phyloP scores from a whole-genome alignment of 441 rosid genomes.

The Populus hybrid region DNA sequence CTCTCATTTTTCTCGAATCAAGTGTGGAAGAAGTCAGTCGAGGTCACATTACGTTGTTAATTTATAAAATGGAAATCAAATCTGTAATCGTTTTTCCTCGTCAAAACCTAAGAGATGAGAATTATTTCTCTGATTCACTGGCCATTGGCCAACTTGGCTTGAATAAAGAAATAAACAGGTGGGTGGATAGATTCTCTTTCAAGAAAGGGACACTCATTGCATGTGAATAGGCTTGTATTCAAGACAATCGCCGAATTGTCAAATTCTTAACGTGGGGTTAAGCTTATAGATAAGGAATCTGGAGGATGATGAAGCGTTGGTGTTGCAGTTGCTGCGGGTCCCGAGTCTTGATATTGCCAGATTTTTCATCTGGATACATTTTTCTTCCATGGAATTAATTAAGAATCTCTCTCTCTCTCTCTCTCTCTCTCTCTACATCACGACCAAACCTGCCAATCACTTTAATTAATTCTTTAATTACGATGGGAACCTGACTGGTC shows the following conservation, averaged over 20 bases:
- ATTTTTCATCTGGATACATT: conserved; percentile 12
- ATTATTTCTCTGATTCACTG: background rate
- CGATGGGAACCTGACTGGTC: background rate
- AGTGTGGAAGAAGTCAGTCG: background rate
- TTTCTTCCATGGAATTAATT: conserved; percentile 26
- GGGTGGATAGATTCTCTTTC: conserved; percentile 9
- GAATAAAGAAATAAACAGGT: background rate
- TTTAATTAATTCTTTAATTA: background rate
- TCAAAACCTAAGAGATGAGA: background rate
- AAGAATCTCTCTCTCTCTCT: conserved; percentile 23
- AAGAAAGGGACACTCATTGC: conserved; percentile 6
- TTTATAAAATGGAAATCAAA: too few relatives aligned
- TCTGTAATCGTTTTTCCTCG: background rate
- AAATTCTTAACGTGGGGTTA: background rate
- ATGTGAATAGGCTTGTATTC: conserved; percentile 3
- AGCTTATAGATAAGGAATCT: conserved; percentile 40
- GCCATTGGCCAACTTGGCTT: background rate
- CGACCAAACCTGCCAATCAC: background rate
- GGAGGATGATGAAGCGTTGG: background rate
- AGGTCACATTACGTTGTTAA: background rate
- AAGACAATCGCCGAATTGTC: background rate
- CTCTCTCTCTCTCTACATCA: background rate
- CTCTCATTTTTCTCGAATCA: background rate
- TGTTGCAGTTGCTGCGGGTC: conserved; percentile 18
- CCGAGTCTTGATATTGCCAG: conserved; percentile 19